Evolutionary conservation across 1,139 yeast genomes (phyloP), one percentile per base, ranked within the genome.

Genomic region (Hemisphaericaspora subhashii): DNA sequence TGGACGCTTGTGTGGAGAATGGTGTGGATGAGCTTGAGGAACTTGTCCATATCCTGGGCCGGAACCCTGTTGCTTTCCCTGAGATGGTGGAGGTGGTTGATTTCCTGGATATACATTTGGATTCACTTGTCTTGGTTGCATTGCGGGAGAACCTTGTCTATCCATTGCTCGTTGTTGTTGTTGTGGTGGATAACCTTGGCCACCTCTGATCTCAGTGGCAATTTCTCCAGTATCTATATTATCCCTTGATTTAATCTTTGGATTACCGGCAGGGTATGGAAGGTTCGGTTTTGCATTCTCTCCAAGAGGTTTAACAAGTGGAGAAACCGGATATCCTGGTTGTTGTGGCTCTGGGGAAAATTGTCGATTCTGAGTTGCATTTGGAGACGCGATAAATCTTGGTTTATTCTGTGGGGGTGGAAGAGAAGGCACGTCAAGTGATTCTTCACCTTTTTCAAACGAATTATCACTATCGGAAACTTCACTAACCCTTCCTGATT

Each of bases 341-440:
- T 31, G 44, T 16, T 27, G n/a, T 27, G 24, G 1, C 10, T 13
- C 8, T 37, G 46, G 6, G 44, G 44, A 13, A 9, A 46, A 40
- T 17, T 57, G 21, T 30, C 56, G 58, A 42, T 66, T 66, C 45
- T 66, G 72, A 6, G 66, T 52, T 25, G 53, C 51, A 44, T 62
- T 66, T 13, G 73, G 74, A 11, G 70, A 63, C 7, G 60, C 52
- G 29, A 67, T 68, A 35, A 58, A 61, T 39, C 62, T 55, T 12
- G 73, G 73, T 43, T 52, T 62, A 9, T 43, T 40, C n/a, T 20
- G 37, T 3, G 50, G 49, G 23, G 51, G 45, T 12, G 48, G 50
- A 3, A 51, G 46, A 16, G 50, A 15, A 18, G 49, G 49, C 4
- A 46, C 41, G 8, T 31, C 17, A 16, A 35, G 24, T 10, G 25